phyloP scores from a whole-genome alignment of 1,284 basidiomycete genomes.

The Chiua sp. region DNA sequence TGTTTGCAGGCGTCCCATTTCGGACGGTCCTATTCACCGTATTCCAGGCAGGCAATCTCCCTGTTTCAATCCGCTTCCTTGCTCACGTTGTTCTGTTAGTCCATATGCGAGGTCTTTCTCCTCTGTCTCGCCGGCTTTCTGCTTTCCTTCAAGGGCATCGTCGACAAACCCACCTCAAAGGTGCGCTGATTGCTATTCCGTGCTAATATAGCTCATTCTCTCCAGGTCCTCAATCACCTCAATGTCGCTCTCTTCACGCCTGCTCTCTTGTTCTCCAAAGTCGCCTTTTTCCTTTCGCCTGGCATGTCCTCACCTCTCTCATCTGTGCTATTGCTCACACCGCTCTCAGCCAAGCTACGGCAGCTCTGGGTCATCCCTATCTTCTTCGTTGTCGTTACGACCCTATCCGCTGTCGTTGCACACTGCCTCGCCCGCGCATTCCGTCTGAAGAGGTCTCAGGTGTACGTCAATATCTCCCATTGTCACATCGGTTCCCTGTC shows the following conservation, averaged over 20 bases:
- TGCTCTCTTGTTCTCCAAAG: constrained; percentile 92
- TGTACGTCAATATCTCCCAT: constrained; percentile 43
- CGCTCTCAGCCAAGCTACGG: constrained; percentile 66
- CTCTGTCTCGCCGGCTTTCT: constrained; percentile 88
- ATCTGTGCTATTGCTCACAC: constrained; percentile 1
- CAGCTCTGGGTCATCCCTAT: constrained; percentile 95
- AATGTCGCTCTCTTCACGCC: constrained; percentile 94
- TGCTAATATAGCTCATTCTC: neutral
- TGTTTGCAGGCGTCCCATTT: constrained; percentile 12
- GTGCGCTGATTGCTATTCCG: constrained; percentile 41
- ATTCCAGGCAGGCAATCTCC: constrained; percentile 28
- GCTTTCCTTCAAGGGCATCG: constrained; percentile 79
- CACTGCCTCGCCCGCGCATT: constrained; percentile 56
- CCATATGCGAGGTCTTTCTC: constrained; percentile 89
- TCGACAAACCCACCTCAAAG: constrained; percentile 91
- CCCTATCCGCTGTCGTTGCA: constrained; percentile 63
- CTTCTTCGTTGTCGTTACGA: constrained; percentile 76
- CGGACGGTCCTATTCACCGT: constrained; percentile 28
- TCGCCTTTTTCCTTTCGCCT: constrained; percentile 81
- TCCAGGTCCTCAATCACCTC: constrained; percentile 75
- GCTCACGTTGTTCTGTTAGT: constrained; percentile 50
- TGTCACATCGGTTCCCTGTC: neutral
- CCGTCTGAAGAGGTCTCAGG: constrained; percentile 64
- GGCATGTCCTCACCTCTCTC: constrained; percentile 43
- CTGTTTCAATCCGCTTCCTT: no score